These are phyloP conservation scores for Oxyria digyna DNA, from an alignment of 148 eudicot species.

Conservation along the genomic window DNA sequence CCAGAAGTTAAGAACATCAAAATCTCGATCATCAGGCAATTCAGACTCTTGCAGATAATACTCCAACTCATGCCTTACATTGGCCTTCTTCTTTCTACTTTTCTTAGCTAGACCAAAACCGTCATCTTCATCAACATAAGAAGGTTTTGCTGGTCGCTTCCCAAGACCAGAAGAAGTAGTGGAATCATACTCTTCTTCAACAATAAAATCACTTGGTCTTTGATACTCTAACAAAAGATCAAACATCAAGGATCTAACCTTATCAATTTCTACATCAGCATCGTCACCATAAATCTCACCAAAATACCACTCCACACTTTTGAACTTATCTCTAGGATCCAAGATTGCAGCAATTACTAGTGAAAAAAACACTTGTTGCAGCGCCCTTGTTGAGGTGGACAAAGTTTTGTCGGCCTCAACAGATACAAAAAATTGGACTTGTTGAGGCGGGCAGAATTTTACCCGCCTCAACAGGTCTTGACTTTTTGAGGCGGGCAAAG, in stretches of 20 bases:
- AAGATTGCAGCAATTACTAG: slow-evolving; percentile 10
- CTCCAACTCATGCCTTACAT: slow-evolving; percentile 14
- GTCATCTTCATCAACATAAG: slow-evolving; percentile 3
- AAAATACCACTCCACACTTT: not conserved
- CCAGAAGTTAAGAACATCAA: slow-evolving; percentile 15
- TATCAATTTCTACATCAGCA: no score
- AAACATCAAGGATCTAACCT: not conserved
- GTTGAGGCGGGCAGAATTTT: no score
- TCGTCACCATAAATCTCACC: no score
- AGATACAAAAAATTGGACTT: no score
- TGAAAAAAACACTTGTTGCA: no score
- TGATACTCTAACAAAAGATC: slow-evolving; percentile 13
- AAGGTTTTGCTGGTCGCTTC: not conserved
- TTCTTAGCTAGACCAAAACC: not conserved
- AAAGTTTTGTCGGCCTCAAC: no score
- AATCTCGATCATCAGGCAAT: not conserved
- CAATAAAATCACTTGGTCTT: not conserved
- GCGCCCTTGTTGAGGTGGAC: no score
- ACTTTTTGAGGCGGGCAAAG: no score
- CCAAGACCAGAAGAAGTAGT: not conserved
- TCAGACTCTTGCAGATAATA: not conserved
- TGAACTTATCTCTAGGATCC: slow-evolving; percentile 11
- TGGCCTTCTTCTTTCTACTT: no score
- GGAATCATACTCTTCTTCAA: not conserved
- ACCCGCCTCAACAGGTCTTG: no score